Evolutionary conservation across 768 basidiomycete species (phyloP).

Genomic region (Mycena latifolia): DNA sequence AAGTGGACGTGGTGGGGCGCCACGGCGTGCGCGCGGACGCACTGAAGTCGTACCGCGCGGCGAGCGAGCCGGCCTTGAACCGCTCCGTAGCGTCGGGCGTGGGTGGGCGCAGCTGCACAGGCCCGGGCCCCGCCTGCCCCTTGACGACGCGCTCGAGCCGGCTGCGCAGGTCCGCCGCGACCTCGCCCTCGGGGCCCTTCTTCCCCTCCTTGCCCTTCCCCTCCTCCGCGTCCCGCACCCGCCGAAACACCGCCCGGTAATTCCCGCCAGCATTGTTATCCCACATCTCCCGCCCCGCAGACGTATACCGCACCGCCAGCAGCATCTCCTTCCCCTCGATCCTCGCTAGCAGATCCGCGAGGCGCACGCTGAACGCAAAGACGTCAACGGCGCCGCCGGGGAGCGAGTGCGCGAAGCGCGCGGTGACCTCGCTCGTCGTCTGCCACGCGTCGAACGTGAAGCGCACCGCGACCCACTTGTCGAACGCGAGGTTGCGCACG

Average conservation of each 20-base stretch:
- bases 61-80: slow-evolving; percentile 58
- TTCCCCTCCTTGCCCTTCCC: slow-evolving; percentile 34
- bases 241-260: slow-evolving; percentile 80
- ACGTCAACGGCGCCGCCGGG: slow-evolving; percentile 70
- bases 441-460: slow-evolving; percentile 98
- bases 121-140: slow-evolving; percentile 43
- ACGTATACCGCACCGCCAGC: slow-evolving; percentile 80
- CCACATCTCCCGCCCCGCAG: slow-evolving; percentile 87
- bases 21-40: slow-evolving; percentile 64
- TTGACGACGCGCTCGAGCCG: slow-evolving; percentile 76
- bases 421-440: slow-evolving; percentile 94
- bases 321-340: slow-evolving; percentile 89
- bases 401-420: slow-evolving; percentile 67
- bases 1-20: slow-evolving; percentile 48
- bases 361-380: slow-evolving; percentile 80
- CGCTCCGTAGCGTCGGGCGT: slow-evolving; percentile 21
- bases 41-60: slow-evolving; percentile 70
- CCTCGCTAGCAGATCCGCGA: slow-evolving; percentile 81
- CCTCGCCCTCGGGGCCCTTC: slow-evolving; percentile 52
- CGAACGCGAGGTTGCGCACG: slow-evolving; percentile 88
- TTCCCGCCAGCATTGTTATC: slow-evolving; percentile 89
- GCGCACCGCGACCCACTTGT: slow-evolving; percentile 88
- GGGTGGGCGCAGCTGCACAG: slow-evolving; percentile 33
- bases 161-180: slow-evolving; percentile 70
- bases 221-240: slow-evolving; percentile 38